Conservation (phyloP, 768 basidiomycete species). For the Postia placenta region DNA sequence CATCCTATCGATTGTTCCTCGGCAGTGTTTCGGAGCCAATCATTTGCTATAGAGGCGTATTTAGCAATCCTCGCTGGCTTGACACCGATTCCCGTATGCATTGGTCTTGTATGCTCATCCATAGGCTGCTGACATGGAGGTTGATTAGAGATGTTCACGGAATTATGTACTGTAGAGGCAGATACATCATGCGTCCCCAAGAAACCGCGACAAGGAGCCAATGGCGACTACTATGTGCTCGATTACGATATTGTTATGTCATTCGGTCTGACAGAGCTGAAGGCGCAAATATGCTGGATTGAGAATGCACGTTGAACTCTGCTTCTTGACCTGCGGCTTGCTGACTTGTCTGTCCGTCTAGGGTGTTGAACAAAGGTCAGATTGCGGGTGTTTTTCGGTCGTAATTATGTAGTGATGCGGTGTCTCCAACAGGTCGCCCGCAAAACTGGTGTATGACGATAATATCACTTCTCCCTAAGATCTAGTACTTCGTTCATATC, state of each 20-base stretch:
- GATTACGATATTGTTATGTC: conserved; percentile 34
- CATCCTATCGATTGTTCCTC: not conserved
- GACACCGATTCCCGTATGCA: conserved; percentile 27
- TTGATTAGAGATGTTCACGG: conserved; percentile 25
- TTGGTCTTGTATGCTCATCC: not conserved
- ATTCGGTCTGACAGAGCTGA: conserved; percentile 39
- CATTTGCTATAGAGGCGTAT: conserved; percentile 26
- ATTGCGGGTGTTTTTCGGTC: not conserved
- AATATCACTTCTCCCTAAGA: not conserved
- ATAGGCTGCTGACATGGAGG: not conserved
- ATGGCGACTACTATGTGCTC: conserved; percentile 19
- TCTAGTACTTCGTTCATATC: not conserved
- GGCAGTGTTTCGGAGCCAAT: conserved; percentile 17
- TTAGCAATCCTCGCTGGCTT: conserved; percentile 25
- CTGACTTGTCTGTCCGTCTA: not conserved
- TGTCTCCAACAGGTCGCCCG: not conserved
- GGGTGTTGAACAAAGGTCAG: not conserved
- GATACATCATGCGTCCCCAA: conserved; percentile 25
- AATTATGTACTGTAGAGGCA: conserved; percentile 27
- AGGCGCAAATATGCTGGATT: conserved; percentile 39
- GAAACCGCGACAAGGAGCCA: not conserved
- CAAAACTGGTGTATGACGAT: not conserved
- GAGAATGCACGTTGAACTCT: conserved; percentile 21
- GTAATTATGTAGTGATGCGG: not conserved
- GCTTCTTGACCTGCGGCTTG: not conserved